Evolutionary conservation across 1,284 basidiomycete genomes (phyloP).

Genomic region (Mycosarcoma mackinlayi): DNA sequence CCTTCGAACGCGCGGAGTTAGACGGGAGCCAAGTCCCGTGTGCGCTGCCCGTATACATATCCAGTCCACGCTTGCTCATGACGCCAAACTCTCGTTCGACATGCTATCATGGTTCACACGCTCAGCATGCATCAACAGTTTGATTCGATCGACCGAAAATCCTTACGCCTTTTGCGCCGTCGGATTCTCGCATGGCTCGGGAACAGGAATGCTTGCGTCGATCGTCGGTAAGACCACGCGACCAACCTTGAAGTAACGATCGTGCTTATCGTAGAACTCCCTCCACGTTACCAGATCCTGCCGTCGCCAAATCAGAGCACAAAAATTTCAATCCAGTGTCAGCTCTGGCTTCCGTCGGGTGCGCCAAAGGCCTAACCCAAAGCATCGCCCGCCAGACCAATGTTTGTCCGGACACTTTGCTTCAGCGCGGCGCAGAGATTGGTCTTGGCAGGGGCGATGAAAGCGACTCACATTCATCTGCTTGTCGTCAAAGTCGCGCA

Average conservation of each 20-base stretch:
- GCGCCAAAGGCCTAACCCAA: too few relatives aligned
- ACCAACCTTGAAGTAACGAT: constrained; percentile 59
- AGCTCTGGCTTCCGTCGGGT: too few relatives aligned
- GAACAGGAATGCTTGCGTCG: constrained; percentile 49
- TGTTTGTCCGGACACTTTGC: too few relatives aligned
- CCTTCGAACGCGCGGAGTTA: too few relatives aligned
- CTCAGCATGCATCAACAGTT: not conserved
- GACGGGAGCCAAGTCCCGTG: too few relatives aligned
- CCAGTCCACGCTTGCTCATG: too few relatives aligned
- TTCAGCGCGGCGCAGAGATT: too few relatives aligned
- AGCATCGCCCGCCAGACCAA: not conserved
- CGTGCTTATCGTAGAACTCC: constrained; percentile 59
- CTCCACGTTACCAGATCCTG: constrained; percentile 58
- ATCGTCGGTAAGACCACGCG: constrained; percentile 52
- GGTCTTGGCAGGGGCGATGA: too few relatives aligned
- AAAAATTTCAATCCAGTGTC: constrained; percentile 2
- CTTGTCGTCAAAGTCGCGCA: constrained; percentile 57
- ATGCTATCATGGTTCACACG: too few relatives aligned
- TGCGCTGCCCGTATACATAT: too few relatives aligned
- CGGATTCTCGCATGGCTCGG: constrained; percentile 48
- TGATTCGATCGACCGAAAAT: not conserved
- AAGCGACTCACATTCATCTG: constrained; percentile 48
- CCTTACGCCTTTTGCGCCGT: constrained; percentile 18
- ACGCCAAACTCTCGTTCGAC: too few relatives aligned
- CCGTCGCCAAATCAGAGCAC: not conserved